Evolutionary conservation across 306 rosid genomes (phyloP).

Genomic region (Glycine soja): DNA sequence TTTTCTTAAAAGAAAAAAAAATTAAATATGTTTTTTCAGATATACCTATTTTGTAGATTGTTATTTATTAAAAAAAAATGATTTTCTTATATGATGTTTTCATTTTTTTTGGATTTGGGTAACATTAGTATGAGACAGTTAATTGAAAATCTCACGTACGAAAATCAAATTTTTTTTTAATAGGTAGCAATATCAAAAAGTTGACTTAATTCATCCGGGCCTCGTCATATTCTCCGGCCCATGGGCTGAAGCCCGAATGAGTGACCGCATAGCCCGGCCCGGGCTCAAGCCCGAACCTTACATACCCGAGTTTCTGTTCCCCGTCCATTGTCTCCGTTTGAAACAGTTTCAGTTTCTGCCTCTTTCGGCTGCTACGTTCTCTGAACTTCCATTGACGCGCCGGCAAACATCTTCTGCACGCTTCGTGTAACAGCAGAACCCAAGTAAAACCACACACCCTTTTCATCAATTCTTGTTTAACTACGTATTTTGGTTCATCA

Average conservation of each 20-base stretch:
- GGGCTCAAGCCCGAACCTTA: conserved; percentile 50
- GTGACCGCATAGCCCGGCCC: conserved; percentile 21
- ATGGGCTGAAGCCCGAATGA: conserved; percentile 20
- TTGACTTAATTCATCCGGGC: no score
- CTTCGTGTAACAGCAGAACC: conserved; percentile 63
- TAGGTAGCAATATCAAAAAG: no score
- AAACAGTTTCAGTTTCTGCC: background rate
- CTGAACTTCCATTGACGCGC: conserved; percentile 15
- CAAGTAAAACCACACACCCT: conserved; percentile 50
- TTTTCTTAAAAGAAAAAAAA: no score
- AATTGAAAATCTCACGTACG: no score
- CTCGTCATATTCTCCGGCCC: background rate
- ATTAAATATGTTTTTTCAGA: no score
- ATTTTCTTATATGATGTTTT: no score
- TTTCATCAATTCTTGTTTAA: background rate
- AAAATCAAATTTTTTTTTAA: no score
- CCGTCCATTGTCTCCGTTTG: background rate
- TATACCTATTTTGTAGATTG: no score
- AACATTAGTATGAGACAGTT: no score
- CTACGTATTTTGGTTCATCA: background rate
- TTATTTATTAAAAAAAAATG: no score
- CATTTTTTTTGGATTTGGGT: no score
- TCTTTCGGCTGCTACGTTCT: conserved; percentile 20
- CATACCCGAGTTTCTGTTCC: conserved; percentile 31
- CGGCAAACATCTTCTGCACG: conserved; percentile 34